Conservation (phyloP, 2,329 filamentous ascomycete genomes). For the Penicillium crustosum region DNA sequence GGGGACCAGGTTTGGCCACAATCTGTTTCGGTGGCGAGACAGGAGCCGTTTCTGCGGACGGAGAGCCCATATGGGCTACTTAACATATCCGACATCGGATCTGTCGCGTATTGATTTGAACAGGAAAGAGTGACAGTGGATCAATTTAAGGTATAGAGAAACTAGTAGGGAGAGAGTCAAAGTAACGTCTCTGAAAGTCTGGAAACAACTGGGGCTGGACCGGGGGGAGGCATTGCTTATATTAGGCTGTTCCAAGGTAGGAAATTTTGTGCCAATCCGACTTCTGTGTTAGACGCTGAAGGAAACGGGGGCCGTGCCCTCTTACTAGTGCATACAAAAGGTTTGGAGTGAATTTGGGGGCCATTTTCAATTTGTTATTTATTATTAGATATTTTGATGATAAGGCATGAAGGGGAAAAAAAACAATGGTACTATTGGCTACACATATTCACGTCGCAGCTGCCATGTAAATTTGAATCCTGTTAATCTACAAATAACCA, state of each 20-base stretch:
- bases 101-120: background rate
- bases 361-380: background rate
- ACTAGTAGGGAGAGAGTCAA: background rate
- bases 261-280: background rate
- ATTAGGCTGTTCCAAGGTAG: background rate
- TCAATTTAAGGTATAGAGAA: background rate
- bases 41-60: constrained; percentile 22
- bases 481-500: background rate
- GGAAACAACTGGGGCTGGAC: background rate
- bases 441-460: background rate
- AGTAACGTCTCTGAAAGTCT: background rate
- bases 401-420: too few relatives aligned
- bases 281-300: too few relatives aligned
- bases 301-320: background rate
- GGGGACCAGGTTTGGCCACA: constrained; percentile 23
- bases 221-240: background rate
- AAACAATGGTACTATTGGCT: background rate
- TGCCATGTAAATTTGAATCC: background rate
- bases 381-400: background rate
- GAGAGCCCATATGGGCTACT: constrained; percentile 10
- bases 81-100: constrained; percentile 1
- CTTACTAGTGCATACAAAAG: background rate
- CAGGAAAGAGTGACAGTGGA: too few relatives aligned
- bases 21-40: constrained; percentile 18
- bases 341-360: background rate